phyloP scores from a whole-genome alignment of 2,329 filamentous ascomycete species.

The Penicillium sp. region DNA sequence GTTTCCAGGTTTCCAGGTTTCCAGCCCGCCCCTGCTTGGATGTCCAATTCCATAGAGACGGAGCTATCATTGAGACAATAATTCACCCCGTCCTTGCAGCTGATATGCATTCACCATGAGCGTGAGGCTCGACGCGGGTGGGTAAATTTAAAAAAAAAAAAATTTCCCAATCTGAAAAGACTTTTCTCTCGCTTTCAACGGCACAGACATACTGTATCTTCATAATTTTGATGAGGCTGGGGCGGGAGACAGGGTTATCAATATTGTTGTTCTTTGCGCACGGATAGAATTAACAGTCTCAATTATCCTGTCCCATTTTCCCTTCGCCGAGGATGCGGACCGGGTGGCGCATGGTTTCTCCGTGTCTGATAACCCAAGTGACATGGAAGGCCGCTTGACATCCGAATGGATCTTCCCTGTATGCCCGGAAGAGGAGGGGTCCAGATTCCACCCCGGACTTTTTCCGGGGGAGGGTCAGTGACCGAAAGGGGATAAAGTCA shows the following conservation, averaged over 20 bases:
- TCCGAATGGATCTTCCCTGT: background rate
- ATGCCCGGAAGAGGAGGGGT: slow-evolving; percentile 4
- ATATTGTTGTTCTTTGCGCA: no score
- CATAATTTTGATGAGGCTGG: no score
- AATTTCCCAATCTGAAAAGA: slow-evolving; percentile 17
- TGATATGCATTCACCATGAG: slow-evolving; percentile 22
- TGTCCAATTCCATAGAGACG: no score
- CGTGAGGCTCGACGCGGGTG: slow-evolving; percentile 11
- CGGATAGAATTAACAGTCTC: no score
- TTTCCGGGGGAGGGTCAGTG: slow-evolving; percentile 4
- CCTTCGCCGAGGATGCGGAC: no score
- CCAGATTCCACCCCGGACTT: slow-evolving; percentile 12
- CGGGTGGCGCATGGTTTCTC: background rate
- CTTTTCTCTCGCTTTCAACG: background rate
- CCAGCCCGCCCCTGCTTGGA: no score
- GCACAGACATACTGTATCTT: no score
- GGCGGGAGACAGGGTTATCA: no score
- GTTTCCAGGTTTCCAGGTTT: no score
- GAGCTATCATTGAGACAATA: slow-evolving; percentile 3
- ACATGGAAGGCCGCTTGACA: background rate
- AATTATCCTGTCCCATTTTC: no score
- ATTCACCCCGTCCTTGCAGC: slow-evolving; percentile 14
- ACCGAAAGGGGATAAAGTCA: slow-evolving; percentile 1
- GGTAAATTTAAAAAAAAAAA: slow-evolving; percentile 16
- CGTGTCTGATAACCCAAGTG: background rate